phyloP scores from a whole-genome alignment of 1,139 yeast genomes.

The Taphrina sp. region DNA sequence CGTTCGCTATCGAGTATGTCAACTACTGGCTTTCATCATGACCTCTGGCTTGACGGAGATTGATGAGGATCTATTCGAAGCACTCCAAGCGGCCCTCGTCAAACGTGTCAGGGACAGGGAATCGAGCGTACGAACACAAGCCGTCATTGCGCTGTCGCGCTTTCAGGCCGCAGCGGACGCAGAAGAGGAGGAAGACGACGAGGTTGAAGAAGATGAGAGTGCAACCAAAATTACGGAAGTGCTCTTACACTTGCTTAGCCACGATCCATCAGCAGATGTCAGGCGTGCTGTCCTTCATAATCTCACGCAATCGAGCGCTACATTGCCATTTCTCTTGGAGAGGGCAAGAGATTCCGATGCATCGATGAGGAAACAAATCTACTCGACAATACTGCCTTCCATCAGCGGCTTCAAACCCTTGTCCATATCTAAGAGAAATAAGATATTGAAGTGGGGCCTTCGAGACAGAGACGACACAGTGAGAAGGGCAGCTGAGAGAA shows the following conservation, averaged over 20 bases:
- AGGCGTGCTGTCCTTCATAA: constrained; percentile 79
- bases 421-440: constrained; percentile 61
- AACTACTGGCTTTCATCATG: constrained; percentile 70
- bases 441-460: constrained; percentile 76
- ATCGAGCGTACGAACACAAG: constrained; percentile 72
- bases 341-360: constrained; percentile 79
- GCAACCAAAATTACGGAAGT: constrained; percentile 45
- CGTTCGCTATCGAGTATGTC: constrained; percentile 79
- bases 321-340: constrained; percentile 64
- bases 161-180: constrained; percentile 63
- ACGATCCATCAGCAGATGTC: constrained; percentile 85
- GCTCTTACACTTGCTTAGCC: constrained; percentile 58
- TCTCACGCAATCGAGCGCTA: constrained; percentile 55
- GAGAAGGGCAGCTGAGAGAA: constrained; percentile 64
- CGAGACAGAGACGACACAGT: constrained; percentile 80
- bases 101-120: constrained; percentile 77
- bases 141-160: constrained; percentile 73
- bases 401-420: constrained; percentile 66
- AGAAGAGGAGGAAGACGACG: constrained; percentile 41
- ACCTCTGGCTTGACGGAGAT: constrained; percentile 69
- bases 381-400: constrained; percentile 64
- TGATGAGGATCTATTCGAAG: constrained; percentile 67
- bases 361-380: constrained; percentile 69
- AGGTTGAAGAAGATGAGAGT: constrained; percentile 51
- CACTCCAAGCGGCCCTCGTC: constrained; percentile 59